Evolutionary conservation across 1,284 basidiomycete species (phyloP), one percentile per base, ranked within the genome.

Genomic region (Abortiporus biennis): DNA sequence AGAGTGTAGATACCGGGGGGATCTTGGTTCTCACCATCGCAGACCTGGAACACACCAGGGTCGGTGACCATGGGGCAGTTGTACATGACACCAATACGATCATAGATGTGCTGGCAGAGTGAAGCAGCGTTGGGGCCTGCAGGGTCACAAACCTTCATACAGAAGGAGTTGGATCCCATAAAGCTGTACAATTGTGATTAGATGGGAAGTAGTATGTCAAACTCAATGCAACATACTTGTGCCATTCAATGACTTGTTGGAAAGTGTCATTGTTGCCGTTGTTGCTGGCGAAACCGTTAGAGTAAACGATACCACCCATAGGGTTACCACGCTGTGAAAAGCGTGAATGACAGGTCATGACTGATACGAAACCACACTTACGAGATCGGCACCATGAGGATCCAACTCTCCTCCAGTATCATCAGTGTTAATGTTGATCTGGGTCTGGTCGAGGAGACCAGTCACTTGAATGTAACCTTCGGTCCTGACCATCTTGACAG

Each of bases 361-460:
- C 0, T 16, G 6, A 40, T 17, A 23, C 0, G 12, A 9, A 13
- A 22, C 6, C 20, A 4, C 1, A 48, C 67, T 56, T 37, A 58
- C 57, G 29, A 54, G 41, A 40, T 58, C 53, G 5, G 40, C 43
- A 47, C 79, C 80, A 47, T 76, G 68, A 42, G 77, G 72, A 54
- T 83, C 80, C 31, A 82, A 65, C 58, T 85, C 80, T 43, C 84
- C 84, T 54, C 85, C 85, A 17, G 55, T 73, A 53, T 89, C 85
- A n/a, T 51, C 63, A 0, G 58, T 22, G 6, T 56, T 43, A 22
- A 87, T 59, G 63, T 83, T 76, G 54, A 86, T 61, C 47, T 62
- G 47, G 11, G 63, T 66, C 64, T 85, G 82, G 56, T 85, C 68
- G 48, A 85, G 68, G 64, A 69, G 74, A 12, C 79, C 84, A 30